Evolutionary conservation across 139 green algal species (phyloP).

Genomic region (Closterium sp.): DNA sequence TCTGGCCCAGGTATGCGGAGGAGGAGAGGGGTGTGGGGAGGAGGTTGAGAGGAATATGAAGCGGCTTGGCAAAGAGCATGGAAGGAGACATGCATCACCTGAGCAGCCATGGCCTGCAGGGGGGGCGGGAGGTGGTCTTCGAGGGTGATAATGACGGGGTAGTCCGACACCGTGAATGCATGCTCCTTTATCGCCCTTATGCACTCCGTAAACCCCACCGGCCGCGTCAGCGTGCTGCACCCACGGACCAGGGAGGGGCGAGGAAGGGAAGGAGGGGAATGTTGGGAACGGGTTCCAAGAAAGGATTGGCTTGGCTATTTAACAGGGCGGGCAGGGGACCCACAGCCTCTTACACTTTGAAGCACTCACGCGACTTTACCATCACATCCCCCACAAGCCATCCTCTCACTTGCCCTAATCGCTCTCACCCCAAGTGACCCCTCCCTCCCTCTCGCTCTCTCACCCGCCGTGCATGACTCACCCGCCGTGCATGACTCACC

Average conservation of each 20-base stretch:
- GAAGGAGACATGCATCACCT: too few relatives aligned
- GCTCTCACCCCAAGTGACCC: too few relatives aligned
- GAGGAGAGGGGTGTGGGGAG: not conserved
- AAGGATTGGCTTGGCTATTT: not conserved
- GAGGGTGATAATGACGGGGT: conserved; percentile 51
- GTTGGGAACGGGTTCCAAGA: too few relatives aligned
- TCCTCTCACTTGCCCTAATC: too few relatives aligned
- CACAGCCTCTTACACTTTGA: too few relatives aligned
- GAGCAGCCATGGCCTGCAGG: conserved; percentile 33
- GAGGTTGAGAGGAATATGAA: not conserved
- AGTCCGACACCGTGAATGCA: conserved; percentile 33
- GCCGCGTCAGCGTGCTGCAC: conserved; percentile 30
- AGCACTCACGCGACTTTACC: too few relatives aligned
- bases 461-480: conserved; percentile 12
- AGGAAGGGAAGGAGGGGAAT: not conserved
- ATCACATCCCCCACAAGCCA: not conserved
- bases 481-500: too few relatives aligned
- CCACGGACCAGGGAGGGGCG: not conserved
- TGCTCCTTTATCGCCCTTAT: conserved; percentile 42
- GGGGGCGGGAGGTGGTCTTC: conserved; percentile 38
- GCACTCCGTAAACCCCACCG: conserved; percentile 33
- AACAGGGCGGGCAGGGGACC: too few relatives aligned
- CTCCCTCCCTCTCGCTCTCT: too few relatives aligned
- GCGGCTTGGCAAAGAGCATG: too few relatives aligned
- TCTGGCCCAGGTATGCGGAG: not conserved